Evolutionary conservation across 176 grass and related monocot genomes (phyloP), one percentile per base, ranked within the genome.

Genomic region (Aegilops longissima): DNA sequence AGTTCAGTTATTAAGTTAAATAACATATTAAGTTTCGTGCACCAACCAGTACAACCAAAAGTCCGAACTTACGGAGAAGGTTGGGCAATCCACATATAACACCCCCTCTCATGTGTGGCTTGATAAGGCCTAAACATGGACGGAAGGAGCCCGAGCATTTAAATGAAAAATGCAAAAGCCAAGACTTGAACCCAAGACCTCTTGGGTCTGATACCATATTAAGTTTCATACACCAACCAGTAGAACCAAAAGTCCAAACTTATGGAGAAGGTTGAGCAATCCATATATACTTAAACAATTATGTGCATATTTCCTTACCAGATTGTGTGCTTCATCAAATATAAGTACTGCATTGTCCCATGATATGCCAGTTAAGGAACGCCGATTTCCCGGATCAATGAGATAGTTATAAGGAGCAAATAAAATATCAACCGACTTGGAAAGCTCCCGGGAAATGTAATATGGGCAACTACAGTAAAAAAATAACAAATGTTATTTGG

Each of bases 341-440:
- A 98, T 91, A 81, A 98, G 90, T 56, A 96, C 85, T 13, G 94
- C 88, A 90, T 98, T 98, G 77, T 80, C 86, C 97, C 92, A 98
- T 51, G 89, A 89, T 79, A 96, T 94, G 39, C 83, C 83, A 86
- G 17, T 92, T 83, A 98, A 91, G 80, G 94, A 96, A 39, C 90
- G 87, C 24, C 94, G 90, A 75, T 98, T 96, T 84, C 92, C 94
- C 66, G 94, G 87, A 83, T 98, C 97, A 86, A 96, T 94, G 84
- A 98, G 92, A 91, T 98, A 98, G 78, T 98, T 98, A 93, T 98
- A 98, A 12, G 97, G 97, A 81, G 94, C 97, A 92, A 98, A 96
- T 73, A 96, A 88, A 77, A 96, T 98, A 87, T 98, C 97, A 83
- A 91, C 94, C 6, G 54, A 86, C 86, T 98, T 96, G 39, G 91